Percentiles rank a stretch among this genome's conserved stretches.
These are phyloP conservation scores for Kurtzmaniella quercitrusa DNA, from an alignment of 1,139 yeast genomes.

Conservation along the genomic window DNA sequence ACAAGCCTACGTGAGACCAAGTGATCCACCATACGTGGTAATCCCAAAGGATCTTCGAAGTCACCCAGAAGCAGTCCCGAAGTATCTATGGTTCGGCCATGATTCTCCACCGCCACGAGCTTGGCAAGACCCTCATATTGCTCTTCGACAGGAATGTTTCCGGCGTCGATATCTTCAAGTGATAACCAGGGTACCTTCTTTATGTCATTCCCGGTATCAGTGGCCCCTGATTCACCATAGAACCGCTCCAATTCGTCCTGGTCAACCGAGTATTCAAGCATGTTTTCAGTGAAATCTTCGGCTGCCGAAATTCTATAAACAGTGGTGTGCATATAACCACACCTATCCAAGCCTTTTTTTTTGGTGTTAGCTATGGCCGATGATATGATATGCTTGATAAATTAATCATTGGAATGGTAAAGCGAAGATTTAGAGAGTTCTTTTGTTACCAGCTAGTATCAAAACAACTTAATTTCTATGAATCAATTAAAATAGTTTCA, in stretches of 20 bases:
- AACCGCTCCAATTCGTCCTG: constrained; percentile 11
- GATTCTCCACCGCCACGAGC: constrained; percentile 17
- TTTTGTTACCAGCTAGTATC: too few relatives aligned
- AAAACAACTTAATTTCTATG: too few relatives aligned
- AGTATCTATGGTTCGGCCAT: background rate
- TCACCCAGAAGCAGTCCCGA: constrained; percentile 1
- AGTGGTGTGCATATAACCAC: background rate
- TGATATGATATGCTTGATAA: too few relatives aligned
- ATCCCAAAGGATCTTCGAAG: constrained; percentile 8
- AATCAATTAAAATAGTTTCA: too few relatives aligned
- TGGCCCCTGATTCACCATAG: constrained; percentile 3
- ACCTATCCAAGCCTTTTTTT: background rate
- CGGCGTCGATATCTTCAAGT: constrained; percentile 23
- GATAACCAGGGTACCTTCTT: constrained; percentile 8
- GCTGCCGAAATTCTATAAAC: background rate
- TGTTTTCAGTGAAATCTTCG: constrained; percentile 8
- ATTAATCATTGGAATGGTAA: too few relatives aligned
- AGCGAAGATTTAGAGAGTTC: too few relatives aligned
- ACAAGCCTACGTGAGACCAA: constrained; percentile 4
- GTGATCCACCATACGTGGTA: constrained; percentile 8
- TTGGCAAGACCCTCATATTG: constrained; percentile 27
- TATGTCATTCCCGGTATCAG: background rate
- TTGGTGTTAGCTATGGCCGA: too few relatives aligned
- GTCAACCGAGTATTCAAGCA: constrained; percentile 26
- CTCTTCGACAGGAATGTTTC: constrained; percentile 22